phyloP scores from a whole-genome alignment of 1,284 basidiomycete genomes.

The Sporisorium scitamineum region DNA sequence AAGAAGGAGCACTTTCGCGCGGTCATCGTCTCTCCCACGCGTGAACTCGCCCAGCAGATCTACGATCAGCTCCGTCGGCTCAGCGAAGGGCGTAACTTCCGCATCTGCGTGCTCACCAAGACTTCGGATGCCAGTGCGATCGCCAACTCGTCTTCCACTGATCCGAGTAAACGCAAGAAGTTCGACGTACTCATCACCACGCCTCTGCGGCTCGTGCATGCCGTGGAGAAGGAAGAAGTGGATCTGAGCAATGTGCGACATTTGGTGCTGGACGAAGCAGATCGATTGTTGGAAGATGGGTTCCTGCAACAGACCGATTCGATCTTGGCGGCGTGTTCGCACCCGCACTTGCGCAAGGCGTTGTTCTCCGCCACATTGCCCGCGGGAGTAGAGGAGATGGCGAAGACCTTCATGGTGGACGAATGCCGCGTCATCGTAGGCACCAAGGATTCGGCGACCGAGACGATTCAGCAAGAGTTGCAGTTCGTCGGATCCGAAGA shows the following conservation, averaged over 20 bases:
- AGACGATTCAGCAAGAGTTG: constrained; percentile 84
- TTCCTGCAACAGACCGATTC: constrained; percentile 91
- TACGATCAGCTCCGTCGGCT: constrained; percentile 61
- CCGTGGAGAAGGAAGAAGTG: constrained; percentile 60
- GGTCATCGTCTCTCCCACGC: constrained; percentile 64
- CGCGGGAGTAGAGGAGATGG: constrained; percentile 85
- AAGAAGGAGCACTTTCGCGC: constrained; percentile 58
- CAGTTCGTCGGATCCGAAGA: constrained; percentile 91
- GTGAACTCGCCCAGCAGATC: constrained; percentile 66
- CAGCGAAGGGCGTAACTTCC: constrained; percentile 41
- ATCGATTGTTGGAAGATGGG: constrained; percentile 81
- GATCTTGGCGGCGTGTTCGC: constrained; percentile 83
- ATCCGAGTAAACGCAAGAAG: constrained; percentile 48
- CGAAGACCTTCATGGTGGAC: constrained; percentile 79
- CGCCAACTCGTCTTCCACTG: constrained; percentile 12
- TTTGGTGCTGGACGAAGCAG: constrained; percentile 66
- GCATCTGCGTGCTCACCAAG: constrained; percentile 62
- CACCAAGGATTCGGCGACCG: constrained; percentile 81
- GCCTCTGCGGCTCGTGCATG: constrained; percentile 65
- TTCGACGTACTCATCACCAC: constrained; percentile 66
- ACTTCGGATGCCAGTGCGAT: constrained; percentile 35
- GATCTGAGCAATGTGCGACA: constrained; percentile 58
- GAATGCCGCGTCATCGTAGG: constrained; percentile 64
- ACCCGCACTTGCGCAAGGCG: constrained; percentile 82
- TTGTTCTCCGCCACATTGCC: constrained; percentile 96